Evolutionary conservation across 1,139 yeast species (phyloP).

Genomic region (Geotrichum histeridarum): DNA sequence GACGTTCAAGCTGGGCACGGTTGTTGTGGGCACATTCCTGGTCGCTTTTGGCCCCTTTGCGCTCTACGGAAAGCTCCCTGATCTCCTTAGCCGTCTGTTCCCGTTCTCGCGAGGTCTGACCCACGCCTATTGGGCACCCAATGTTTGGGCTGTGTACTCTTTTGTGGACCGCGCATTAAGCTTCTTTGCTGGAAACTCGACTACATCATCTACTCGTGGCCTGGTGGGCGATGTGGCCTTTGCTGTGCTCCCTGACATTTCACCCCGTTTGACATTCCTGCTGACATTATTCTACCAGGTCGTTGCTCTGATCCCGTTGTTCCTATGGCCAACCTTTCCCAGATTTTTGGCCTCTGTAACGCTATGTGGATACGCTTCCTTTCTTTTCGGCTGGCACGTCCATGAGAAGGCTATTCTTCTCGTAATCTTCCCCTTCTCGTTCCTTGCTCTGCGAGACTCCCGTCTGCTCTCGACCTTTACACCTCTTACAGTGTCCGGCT

Average conservation of each 20-base stretch:
- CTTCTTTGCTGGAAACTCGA: slow-evolving; percentile 37
- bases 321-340: slow-evolving; percentile 67
- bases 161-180: slow-evolving; percentile 73
- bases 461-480: slow-evolving; percentile 52
- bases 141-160: slow-evolving; percentile 91
- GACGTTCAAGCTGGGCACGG: slow-evolving; percentile 54
- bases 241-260: slow-evolving; percentile 69
- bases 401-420: slow-evolving; percentile 93
- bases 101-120: slow-evolving; percentile 95
- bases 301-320: slow-evolving; percentile 65
- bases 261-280: slow-evolving; percentile 71
- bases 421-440: slow-evolving; percentile 83
- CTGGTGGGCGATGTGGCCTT: slow-evolving; percentile 87
- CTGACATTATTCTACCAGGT: slow-evolving; percentile 78
- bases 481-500: slow-evolving; percentile 74
- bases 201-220: slow-evolving; percentile 64
- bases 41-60: slow-evolving; percentile 80
- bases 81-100: slow-evolving; percentile 64
- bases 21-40: slow-evolving; percentile 59
- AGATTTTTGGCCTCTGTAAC: slow-evolving; percentile 81
- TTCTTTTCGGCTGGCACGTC: slow-evolving; percentile 96
- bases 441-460: slow-evolving; percentile 67
- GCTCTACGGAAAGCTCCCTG: slow-evolving; percentile 58
- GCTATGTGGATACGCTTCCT: slow-evolving; percentile 85
- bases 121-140: slow-evolving; percentile 99